Evolutionary conservation across 164 flowering plant species (phyloP), one percentile per base, ranked within the genome.

Genomic region (Stephania cephalantha): DNA sequence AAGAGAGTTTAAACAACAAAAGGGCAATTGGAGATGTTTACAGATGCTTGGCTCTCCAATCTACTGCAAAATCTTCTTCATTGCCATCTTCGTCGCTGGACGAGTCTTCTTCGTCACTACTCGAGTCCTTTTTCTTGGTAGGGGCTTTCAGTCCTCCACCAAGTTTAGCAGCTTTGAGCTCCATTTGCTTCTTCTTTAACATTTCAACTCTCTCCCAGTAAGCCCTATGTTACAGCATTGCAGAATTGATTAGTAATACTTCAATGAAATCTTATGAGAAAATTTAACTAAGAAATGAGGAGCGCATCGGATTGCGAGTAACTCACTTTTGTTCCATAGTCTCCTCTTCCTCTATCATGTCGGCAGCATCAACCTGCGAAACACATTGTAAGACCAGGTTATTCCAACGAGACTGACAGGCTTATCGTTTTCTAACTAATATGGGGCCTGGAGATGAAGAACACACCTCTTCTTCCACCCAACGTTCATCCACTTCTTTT

Each of bases 381-480:
- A 71, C 13, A 55, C 73, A 61, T 44, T 63, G 30, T 22, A 71
- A 71, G 63, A 71, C 17, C 63, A 46, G 63, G 71, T 68, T 80
- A 76, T 61, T 70, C 72, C 53, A 72, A 15, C 31, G 66, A 52
- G 42, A n/a, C 46, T 10, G 7, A 55, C 63, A 12, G 55, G 2
- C 35, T 31, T 55, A n/a, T 58, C 64, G 17, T 3, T 5, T 2
- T n/a, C 64, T 58, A 58, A 58, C 18, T 4, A 58, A 15, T 4
- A 6, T 20, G 11, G 30, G 63, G 22, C 35, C 22, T 31, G 20
- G 64, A 58, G 22, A 31, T 15, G 46, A 53, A 44, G 42, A 64
- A 35, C 84, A 76, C 17, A 91, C 99, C 97, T 93, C 99, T 65
- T 95, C 99, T 87, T 95, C 99, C 87, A 87, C 97, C 80, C 90